phyloP scores from a whole-genome alignment of 129 eudicot species.

The Flaveria sonorensis region DNA sequence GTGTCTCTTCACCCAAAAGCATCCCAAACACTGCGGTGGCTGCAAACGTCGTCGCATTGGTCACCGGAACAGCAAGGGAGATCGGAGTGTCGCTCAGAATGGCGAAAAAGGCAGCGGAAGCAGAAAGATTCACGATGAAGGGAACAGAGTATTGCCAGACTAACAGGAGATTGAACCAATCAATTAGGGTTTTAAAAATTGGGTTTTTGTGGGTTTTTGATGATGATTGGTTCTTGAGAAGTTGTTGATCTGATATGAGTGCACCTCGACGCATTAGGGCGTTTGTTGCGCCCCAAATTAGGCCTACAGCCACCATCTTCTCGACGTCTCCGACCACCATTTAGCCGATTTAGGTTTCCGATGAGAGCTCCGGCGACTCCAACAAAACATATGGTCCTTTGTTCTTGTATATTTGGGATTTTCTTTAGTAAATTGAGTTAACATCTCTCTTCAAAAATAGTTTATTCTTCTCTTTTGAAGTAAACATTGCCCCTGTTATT shows the following conservation, averaged over 20 bases:
- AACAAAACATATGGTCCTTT: background rate
- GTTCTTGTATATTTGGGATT: background rate
- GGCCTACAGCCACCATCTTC: conserved; percentile 94
- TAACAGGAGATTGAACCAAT: conserved; percentile 67
- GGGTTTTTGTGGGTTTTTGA: conserved; percentile 50
- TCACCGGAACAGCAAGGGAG: conserved; percentile 91
- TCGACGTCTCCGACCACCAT: conserved; percentile 59
- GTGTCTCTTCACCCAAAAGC: conserved; percentile 77
- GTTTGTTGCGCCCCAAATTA: conserved; percentile 95
- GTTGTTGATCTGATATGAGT: conserved; percentile 59
- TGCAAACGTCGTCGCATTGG: conserved; percentile 97
- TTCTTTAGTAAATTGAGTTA: no score
- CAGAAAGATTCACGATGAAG: conserved; percentile 66
- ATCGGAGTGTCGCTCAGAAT: conserved; percentile 69
- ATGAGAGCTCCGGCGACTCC: background rate
- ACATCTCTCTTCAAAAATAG: no score
- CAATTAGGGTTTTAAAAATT: conserved; percentile 44
- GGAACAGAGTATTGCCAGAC: conserved; percentile 93
- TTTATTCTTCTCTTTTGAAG: no score
- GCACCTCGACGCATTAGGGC: conserved; percentile 89
- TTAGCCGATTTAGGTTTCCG: conserved; percentile 22
- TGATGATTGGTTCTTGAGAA: conserved; percentile 40
- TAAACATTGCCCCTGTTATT: no score
- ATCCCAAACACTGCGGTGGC: conserved; percentile 89
- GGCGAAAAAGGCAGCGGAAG: conserved; percentile 82